phyloP scores from a whole-genome alignment of 305 asterid species.

The Solanum aculeatissimum region DNA sequence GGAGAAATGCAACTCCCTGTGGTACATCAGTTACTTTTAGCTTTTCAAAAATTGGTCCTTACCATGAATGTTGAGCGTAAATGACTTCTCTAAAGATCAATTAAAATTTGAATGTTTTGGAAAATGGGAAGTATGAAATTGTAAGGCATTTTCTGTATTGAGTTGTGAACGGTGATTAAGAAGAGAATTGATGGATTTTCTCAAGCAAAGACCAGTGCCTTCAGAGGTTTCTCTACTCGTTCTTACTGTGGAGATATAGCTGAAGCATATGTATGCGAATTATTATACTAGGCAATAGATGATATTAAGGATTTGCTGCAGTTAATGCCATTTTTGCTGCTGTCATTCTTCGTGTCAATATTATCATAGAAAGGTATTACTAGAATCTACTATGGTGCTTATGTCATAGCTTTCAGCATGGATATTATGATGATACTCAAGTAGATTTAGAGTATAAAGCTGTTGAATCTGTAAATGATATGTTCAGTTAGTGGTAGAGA shows the following conservation, averaged over 20 bases:
- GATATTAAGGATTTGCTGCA: not conserved
- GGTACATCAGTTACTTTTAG: not conserved
- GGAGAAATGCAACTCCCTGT: not conserved
- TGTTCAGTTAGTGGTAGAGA: not conserved
- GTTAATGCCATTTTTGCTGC: not conserved
- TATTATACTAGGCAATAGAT: not conserved
- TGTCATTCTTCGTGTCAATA: not conserved
- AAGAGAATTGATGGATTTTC: not conserved
- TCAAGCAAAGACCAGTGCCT: not conserved
- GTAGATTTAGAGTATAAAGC: not conserved
- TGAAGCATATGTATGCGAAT: not conserved
- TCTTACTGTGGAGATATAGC: not conserved
- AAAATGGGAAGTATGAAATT: not conserved
- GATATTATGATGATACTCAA: not conserved
- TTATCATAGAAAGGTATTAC: not conserved
- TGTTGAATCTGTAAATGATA: not conserved
- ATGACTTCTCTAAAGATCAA: not conserved
- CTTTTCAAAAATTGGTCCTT: not conserved
- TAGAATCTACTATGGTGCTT: not conserved
- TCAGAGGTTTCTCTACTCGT: not conserved
- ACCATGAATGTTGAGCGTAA: not conserved
- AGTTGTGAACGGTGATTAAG: not conserved
- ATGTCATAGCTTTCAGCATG: not conserved
- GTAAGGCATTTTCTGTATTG: not conserved
- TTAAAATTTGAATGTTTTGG: not conserved